Base-by-base conservation (phyloP, 1,284 basidiomycete genomes). In the Xerocomus tenax region DNA sequence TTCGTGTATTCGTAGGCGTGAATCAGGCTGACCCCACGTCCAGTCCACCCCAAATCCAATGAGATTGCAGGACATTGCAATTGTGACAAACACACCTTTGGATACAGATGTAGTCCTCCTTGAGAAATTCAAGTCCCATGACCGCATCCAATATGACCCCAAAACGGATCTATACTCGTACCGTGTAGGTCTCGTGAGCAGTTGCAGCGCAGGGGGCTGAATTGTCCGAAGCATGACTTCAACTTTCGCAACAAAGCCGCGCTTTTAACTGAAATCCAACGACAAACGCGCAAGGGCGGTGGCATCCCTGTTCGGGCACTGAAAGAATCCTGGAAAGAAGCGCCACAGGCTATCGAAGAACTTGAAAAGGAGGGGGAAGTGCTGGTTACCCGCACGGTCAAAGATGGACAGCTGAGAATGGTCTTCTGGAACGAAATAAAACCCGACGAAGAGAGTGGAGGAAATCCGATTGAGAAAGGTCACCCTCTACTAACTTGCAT, bases 351-450 rank as follows among this genome's bases (percentile, higher is more conserved):
- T 0, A 84, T 92, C 41, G 87, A 91, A 61, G 88, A 91, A 64
- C 74, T 92, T 9, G 89, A 90, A 63, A 80, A 87, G 61, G 88
- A 91, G 57, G 88, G 91, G 0, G 83, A 93, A 53, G 87, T 94
- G 0, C 74, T 92, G 43, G 87, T 92, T 9, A 90, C 88, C 25
- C 74, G 91, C 28, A 90, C 90, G 0, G 72, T 79, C 47, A 90
- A 88, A 58, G 91, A 92, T 57, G 87, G 87, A 0, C 83, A 88
- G 59, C 71, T 89, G 65, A 79, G 85, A 54, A 87, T 89, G 78
- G 91, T 93, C 0, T 94, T 92, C 61, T 91, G 86, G 82, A 94
- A 95, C 60, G 90, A 92, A 63, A 77, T 93, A 41, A 87, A 87
- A 57, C 79, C 82, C 0, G 77, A 76, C 21, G 83, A 88, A 56